Percentiles rank a stretch among this genome's conserved stretches.
Evolutionary conservation across 257 asterid species (phyloP).

Genomic region (Agastache rugosa): DNA sequence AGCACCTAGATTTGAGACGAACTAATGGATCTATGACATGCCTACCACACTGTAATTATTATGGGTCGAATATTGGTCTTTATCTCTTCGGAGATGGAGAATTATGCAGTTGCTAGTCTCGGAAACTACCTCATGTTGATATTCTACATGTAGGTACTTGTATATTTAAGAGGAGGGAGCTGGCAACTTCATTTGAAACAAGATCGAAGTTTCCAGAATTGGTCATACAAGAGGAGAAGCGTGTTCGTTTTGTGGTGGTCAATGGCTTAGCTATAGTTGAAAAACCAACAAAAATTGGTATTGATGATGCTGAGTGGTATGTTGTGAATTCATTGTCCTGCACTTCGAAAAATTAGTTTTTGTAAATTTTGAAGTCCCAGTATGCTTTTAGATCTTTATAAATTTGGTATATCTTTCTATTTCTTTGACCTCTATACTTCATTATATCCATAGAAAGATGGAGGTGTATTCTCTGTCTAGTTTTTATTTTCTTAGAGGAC

Average conservation of each 20-base stretch:
- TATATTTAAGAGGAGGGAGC: conserved; percentile 82
- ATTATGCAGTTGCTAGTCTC: conserved; percentile 24
- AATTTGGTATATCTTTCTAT: neutral
- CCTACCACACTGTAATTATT: conserved; percentile 1
- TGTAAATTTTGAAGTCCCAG: conserved; percentile 11
- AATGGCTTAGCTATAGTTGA: conserved; percentile 89
- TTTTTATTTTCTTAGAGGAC: conserved; percentile 15
- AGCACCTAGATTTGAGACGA: conserved; percentile 5
- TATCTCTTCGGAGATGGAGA: conserved; percentile 17
- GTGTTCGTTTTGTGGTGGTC: conserved; percentile 97
- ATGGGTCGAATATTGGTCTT: conserved; percentile 3
- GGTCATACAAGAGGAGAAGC: conserved; percentile 96
- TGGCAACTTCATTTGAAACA: conserved; percentile 95
- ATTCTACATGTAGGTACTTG: conserved; percentile 62
- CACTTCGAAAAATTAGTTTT: conserved; percentile 20
- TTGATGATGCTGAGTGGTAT: conserved; percentile 90
- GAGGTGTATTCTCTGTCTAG: neutral
- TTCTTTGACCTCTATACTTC: neutral
- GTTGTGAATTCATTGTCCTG: conserved; percentile 37
- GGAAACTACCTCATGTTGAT: conserved; percentile 28
- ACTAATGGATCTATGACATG: conserved; percentile 10
- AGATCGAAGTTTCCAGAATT: conserved; percentile 95
- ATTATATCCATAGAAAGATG: conserved; percentile 19
- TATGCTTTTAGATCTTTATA: conserved; percentile 23
- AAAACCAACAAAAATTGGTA: conserved; percentile 72